phyloP scores from a whole-genome alignment of 345 rosid species.

The Punica granatum region DNA sequence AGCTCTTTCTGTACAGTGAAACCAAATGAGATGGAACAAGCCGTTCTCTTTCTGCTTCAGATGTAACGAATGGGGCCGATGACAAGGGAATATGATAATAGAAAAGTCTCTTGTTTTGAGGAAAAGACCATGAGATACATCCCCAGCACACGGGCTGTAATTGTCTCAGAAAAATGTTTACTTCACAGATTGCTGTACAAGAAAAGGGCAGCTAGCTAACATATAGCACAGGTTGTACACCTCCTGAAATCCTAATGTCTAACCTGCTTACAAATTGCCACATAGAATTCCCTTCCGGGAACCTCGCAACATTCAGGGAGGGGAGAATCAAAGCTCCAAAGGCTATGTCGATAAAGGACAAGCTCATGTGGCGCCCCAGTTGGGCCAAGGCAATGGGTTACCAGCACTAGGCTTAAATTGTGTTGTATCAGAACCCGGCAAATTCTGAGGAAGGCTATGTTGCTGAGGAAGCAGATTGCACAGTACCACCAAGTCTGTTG shows the following conservation, averaged over 20 bases:
- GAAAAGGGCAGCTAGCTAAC: background rate
- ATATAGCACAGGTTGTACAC: background rate
- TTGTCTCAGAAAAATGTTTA: background rate
- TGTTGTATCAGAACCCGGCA: background rate
- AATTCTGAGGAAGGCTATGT: background rate
- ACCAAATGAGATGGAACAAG: too few relatives aligned
- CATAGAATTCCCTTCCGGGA: background rate
- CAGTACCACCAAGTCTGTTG: background rate
- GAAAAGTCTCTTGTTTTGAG: background rate
- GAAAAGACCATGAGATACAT: too few relatives aligned
- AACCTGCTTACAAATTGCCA: background rate
- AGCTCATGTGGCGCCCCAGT: background rate
- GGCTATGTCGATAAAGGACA: background rate
- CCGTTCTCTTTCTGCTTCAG: too few relatives aligned
- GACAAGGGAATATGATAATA: too few relatives aligned
- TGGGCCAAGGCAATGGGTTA: background rate
- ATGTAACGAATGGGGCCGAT: too few relatives aligned
- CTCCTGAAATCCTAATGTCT: background rate
- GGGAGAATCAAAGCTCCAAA: background rate
- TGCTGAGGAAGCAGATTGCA: background rate
- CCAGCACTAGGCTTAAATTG: background rate
- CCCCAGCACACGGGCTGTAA: background rate
- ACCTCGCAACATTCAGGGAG: background rate
- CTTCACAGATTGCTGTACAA: background rate
- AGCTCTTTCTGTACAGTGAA: too few relatives aligned